These are phyloP conservation scores for Asterionellopsis glacialis DNA, from an alignment of 108 stramenopile genomes.

Conservation along the genomic window DNA sequence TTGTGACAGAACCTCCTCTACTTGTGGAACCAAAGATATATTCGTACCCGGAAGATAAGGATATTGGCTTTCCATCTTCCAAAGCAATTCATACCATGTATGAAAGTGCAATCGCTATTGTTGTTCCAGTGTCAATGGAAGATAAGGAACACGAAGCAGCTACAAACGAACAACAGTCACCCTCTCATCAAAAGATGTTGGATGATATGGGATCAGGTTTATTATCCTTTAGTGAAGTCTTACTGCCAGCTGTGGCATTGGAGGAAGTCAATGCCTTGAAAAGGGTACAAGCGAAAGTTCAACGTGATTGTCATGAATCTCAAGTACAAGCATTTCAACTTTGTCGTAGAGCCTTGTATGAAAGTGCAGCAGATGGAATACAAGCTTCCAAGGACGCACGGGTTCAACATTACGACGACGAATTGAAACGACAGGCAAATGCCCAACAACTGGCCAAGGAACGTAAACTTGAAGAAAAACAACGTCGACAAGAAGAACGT, in stretches of 20 bases:
- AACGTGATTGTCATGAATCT: conserved; percentile 27
- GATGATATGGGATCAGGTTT: conserved; percentile 20
- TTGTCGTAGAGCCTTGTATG: conserved; percentile 23
- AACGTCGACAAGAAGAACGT: neutral
- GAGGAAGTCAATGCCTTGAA: conserved; percentile 34
- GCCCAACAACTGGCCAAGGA: neutral
- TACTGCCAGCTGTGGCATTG: conserved; percentile 38
- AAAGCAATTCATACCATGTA: too few species aligned
- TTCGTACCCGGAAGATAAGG: too few species aligned
- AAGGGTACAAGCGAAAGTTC: conserved; percentile 36
- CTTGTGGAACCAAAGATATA: too few species aligned
- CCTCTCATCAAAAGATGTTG: too few species aligned
- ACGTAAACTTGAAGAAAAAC: conserved; percentile 9
- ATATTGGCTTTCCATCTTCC: too few species aligned
- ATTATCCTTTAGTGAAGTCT: conserved; percentile 42
- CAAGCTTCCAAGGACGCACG: conserved; percentile 20
- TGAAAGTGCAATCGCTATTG: too few species aligned
- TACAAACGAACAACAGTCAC: too few species aligned
- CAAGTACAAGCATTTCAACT: neutral
- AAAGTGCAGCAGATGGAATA: conserved; percentile 19
- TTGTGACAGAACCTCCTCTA: too few species aligned
- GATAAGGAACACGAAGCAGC: too few species aligned
- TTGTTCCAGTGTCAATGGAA: too few species aligned
- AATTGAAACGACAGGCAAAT: neutral
- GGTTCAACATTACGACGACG: neutral